A percentile compares a stretch with the other conserved stretches of the same genome.
These are phyloP conservation scores for Phytopythium oedochilum DNA, from an alignment of 352 stramenopile genomes.

Conservation along the genomic window DNA sequence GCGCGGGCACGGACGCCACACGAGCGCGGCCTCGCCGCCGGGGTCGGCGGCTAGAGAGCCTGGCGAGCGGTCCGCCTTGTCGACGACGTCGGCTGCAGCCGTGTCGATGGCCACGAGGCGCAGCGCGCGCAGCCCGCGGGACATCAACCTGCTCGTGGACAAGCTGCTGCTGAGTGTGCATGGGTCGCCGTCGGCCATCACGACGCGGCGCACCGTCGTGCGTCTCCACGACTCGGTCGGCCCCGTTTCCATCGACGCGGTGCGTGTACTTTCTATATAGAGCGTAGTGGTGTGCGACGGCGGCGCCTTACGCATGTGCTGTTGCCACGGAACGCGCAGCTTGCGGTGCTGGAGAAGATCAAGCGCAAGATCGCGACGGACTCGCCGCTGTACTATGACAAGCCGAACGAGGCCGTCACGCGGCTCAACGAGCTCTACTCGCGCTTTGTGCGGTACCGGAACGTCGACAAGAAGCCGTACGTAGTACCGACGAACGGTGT, in stretches of 20 bases:
- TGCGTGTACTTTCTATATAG: constrained; percentile 6
- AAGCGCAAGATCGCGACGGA: constrained; percentile 57
- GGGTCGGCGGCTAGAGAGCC: constrained; percentile 5
- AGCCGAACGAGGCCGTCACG: constrained; percentile 35
- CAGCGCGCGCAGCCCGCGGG: constrained; percentile 24
- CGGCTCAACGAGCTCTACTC: constrained; percentile 76
- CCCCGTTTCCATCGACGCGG: constrained; percentile 22
- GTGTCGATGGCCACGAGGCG: constrained; percentile 28
- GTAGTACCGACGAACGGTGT: too few relatives aligned
- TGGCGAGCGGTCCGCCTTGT: constrained; percentile 1
- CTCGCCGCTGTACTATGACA: constrained; percentile 32
- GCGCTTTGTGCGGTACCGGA: constrained; percentile 70
- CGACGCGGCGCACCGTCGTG: constrained; percentile 47
- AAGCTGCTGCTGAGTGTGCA: constrained; percentile 49
- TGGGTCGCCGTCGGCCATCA: constrained; percentile 48
- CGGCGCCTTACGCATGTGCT: not conserved
- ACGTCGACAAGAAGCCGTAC: constrained; percentile 74
- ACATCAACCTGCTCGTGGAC: constrained; percentile 49
- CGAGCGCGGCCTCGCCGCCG: constrained; percentile 4
- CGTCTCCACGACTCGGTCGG: constrained; percentile 44
- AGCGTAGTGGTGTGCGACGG: not conserved
- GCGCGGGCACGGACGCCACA: not conserved
- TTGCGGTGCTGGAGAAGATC: constrained; percentile 74
- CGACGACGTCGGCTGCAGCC: constrained; percentile 18
- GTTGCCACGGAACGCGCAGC: too few relatives aligned